A percentile compares a stretch with the other conserved stretches of the same genome.
These are phyloP conservation scores for Termitomyces sp. DNA, from an alignment of 768 basidiomycete species.

Conservation along the genomic window DNA sequence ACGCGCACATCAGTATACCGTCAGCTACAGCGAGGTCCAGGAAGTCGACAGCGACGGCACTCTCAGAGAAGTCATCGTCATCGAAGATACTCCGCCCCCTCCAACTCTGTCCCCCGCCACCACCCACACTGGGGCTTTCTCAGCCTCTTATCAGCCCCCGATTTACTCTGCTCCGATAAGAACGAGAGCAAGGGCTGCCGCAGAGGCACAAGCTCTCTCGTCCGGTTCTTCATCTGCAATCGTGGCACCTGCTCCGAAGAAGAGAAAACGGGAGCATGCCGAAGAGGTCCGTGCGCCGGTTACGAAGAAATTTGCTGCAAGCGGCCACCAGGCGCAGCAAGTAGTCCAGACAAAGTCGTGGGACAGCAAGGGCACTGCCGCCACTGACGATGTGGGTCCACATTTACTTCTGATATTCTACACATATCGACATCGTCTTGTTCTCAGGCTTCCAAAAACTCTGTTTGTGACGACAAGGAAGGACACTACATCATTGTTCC, in stretches of 20 bases:
- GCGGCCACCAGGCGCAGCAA: slow-evolving; percentile 44
- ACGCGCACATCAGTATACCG: slow-evolving; percentile 72
- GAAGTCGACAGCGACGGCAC: slow-evolving; percentile 77
- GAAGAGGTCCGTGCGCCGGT: slow-evolving; percentile 68
- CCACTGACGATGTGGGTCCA: slow-evolving; percentile 61
- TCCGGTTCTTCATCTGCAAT: slow-evolving; percentile 60
- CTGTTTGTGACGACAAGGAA: slow-evolving; percentile 93
- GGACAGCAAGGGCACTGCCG: slow-evolving; percentile 59
- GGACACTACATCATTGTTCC: slow-evolving; percentile 96
- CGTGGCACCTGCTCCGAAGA: slow-evolving; percentile 72
- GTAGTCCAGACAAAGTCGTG: slow-evolving; percentile 55
- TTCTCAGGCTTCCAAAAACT: slow-evolving; percentile 56
- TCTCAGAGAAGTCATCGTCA: slow-evolving; percentile 84
- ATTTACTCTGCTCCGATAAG: slow-evolving; percentile 70
- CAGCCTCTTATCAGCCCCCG: slow-evolving; percentile 77
- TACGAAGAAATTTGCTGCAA: slow-evolving; percentile 54
- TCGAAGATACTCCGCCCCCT: slow-evolving; percentile 87
- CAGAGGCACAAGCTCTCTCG: slow-evolving; percentile 76
- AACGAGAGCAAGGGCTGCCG: slow-evolving; percentile 81
- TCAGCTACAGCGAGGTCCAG: slow-evolving; percentile 85
- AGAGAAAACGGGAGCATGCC: slow-evolving; percentile 72
- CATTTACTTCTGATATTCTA: slow-evolving; percentile 12
- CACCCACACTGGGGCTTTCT: slow-evolving; percentile 65
- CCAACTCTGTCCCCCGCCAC: slow-evolving; percentile 74
- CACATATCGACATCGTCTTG: slow-evolving; percentile 20